Evolutionary conservation across 83 land plant species (phyloP), one percentile per base, ranked within the genome.

Genomic region (Diphasiastrum complanatum): DNA sequence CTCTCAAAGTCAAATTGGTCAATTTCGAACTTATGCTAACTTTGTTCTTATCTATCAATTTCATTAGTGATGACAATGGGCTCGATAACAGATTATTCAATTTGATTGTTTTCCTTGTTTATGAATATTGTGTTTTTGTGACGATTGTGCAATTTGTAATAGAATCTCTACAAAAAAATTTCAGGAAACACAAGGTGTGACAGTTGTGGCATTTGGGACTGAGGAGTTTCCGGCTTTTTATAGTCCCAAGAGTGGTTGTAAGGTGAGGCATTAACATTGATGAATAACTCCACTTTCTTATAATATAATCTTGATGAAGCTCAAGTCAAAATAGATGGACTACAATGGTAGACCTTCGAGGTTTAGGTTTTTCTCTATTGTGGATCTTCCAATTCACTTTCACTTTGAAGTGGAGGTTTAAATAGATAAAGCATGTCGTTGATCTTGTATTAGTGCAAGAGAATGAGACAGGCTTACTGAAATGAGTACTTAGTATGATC

Each of bases 201-300:
- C 92, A 48, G 92, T 93, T 73, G 87, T 84, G 40, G 86, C 79
- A 24, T 89, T 83, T 67, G 62, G 61, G 19, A 83, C 86, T 16
- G 60, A 88, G 33, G 96, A 89, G 64, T 93, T 93, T 72, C 98
- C 98, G 31, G 96, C 98, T n/a, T 93, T 93, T 77, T 93, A 88
- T 71, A 83, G 84, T 20, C 89, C 67, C 48, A 63, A 61, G 31
- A 93, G 98, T 81, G 98, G 98, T 4, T 83, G 76, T 66, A 75
- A 79, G 83, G 97, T 87, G 46, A 26, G 60, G 51, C 25, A 27
- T 26, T 29, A 45, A 34, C 45, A 36, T 50, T 47, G 2, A 30
- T 49, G 1, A 14, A 36, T 1, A 45, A 24, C 24, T 45, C 47
- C 18, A 5, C 70, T 4, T 49, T 27, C 51, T 29, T 12, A 34